Evolutionary conservation across 805 yeast genomes (phyloP).

Genomic region (Pichia nakasei): DNA sequence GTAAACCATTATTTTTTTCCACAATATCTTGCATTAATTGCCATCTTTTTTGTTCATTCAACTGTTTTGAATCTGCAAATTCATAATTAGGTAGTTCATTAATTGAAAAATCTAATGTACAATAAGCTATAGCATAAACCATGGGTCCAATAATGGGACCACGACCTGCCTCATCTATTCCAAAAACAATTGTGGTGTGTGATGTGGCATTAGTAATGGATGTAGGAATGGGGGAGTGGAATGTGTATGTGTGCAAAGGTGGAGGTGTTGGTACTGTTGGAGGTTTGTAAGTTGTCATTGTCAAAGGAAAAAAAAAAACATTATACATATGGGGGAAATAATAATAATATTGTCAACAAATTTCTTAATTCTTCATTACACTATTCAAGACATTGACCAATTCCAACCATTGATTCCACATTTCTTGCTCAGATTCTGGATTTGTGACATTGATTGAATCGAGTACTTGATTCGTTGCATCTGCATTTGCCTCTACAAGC

Average conservation of each 20-base stretch:
- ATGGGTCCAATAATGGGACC: constrained; percentile 98
- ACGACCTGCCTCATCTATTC: constrained; percentile 98
- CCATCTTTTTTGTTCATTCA: constrained; percentile 64
- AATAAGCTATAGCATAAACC: constrained; percentile 90
- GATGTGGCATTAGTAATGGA: background rate
- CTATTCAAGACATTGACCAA: background rate
- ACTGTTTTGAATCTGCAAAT: constrained; percentile 88
- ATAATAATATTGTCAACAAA: too few relatives aligned
- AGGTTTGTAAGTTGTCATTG: background rate
- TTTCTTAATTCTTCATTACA: background rate
- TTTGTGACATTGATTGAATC: background rate
- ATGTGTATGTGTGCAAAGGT: constrained; percentile 2
- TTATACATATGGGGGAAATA: too few relatives aligned
- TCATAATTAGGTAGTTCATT: constrained; percentile 49
- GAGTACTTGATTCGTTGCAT: background rate
- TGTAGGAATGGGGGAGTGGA: constrained; percentile 1
- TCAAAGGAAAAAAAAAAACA: background rate
- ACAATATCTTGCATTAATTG: constrained; percentile 47
- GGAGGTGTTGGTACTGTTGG: constrained; percentile 5
- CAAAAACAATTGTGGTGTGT: constrained; percentile 37
- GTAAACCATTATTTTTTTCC: constrained; percentile 40
- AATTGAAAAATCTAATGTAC: constrained; percentile 43
- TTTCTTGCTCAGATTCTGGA: background rate
- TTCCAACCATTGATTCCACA: background rate
- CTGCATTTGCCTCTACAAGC: background rate